Conservation (phyloP, 768 basidiomycete species). For the Phylloporus arenicola region DNA sequence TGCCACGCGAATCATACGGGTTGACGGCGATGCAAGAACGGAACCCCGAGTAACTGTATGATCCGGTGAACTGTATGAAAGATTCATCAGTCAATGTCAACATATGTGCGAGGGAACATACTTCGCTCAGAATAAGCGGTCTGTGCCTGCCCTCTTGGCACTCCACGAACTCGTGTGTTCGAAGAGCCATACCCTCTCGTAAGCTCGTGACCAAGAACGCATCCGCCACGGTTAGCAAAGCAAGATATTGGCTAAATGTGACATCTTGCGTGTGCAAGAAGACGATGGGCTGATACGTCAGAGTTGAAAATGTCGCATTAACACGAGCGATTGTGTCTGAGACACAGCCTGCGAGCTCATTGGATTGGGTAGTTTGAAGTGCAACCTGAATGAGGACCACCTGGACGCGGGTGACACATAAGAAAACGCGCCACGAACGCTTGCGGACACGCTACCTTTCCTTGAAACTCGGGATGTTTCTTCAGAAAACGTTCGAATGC, state of each 20-base stretch:
- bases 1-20: slow-evolving; percentile 81
- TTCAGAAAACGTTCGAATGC: slow-evolving; percentile 82
- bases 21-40: slow-evolving; percentile 82
- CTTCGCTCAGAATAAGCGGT: slow-evolving; percentile 77
- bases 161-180: slow-evolving; percentile 79
- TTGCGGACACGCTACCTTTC: slow-evolving; percentile 42
- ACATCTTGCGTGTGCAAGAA: slow-evolving; percentile 82
- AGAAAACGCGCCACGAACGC: background rate
- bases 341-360: slow-evolving; percentile 69
- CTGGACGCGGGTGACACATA: slow-evolving; percentile 23
- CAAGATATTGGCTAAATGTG: slow-evolving; percentile 82
- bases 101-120: slow-evolving; percentile 24
- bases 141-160: slow-evolving; percentile 68
- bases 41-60: slow-evolving; percentile 84
- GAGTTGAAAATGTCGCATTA: slow-evolving; percentile 76
- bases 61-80: slow-evolving; percentile 67
- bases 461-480: slow-evolving; percentile 72
- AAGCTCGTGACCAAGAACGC: slow-evolving; percentile 81
- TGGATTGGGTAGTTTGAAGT: slow-evolving; percentile 72
- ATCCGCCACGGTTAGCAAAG: slow-evolving; percentile 74
- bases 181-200: slow-evolving; percentile 83
- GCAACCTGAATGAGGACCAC: slow-evolving; percentile 86
- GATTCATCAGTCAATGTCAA: background rate
- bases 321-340: slow-evolving; percentile 70
- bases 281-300: slow-evolving; percentile 85